Evolutionary conservation across 306 rosid species (phyloP).

Genomic region (Begonia masoniana): DNA sequence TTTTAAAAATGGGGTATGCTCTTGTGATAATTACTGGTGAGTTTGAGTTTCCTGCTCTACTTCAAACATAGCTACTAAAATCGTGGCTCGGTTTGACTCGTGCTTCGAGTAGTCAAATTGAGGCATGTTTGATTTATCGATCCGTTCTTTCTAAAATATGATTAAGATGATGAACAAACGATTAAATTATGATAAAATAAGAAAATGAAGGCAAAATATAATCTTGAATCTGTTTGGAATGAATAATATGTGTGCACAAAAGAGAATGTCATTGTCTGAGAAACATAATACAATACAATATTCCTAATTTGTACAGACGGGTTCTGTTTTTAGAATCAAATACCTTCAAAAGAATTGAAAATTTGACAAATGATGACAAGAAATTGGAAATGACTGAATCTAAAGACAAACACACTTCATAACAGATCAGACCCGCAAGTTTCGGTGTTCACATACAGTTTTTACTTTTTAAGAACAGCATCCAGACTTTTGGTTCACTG

Average conservation of each 20-base stretch:
- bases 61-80: neutral
- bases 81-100: neutral
- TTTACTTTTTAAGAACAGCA: slow-evolving; percentile 77
- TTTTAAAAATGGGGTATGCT: slow-evolving; percentile 67
- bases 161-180: too few relatives aligned
- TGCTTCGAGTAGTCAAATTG: too few relatives aligned
- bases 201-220: too few relatives aligned
- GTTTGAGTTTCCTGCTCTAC: slow-evolving; percentile 12
- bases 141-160: too few relatives aligned
- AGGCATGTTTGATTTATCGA: neutral
- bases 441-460: slow-evolving; percentile 9
- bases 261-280: neutral
- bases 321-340: slow-evolving; percentile 38
- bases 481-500: slow-evolving; percentile 91
- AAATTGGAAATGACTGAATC: slow-evolving; percentile 11
- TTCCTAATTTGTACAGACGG: slow-evolving; percentile 85
- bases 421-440: slow-evolving; percentile 18
- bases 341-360: slow-evolving; percentile 76
- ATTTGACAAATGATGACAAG: slow-evolving; percentile 48
- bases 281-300: slow-evolving; percentile 45
- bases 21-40: slow-evolving; percentile 80
- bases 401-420: slow-evolving; percentile 30
- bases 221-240: too few relatives aligned
- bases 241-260: too few relatives aligned
- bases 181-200: too few relatives aligned